A percentile compares a stretch with the other conserved stretches of the same genome.
These are phyloP conservation scores for Abortiporus biennis DNA, from an alignment of 1,284 basidiomycete genomes.

Conservation along the genomic window DNA sequence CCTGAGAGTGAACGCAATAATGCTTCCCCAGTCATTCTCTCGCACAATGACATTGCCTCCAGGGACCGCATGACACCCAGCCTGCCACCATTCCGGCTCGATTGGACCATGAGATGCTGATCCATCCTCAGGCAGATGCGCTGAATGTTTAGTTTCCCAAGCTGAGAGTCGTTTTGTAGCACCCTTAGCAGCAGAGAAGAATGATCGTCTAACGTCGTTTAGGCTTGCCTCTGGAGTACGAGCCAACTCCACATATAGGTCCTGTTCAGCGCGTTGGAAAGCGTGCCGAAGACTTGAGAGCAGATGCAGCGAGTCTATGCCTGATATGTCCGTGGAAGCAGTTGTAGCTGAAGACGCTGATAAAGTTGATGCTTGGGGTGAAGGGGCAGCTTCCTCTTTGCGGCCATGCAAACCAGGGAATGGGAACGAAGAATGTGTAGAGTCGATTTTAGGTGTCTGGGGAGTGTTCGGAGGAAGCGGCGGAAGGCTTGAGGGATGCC, in stretches of 20 bases:
- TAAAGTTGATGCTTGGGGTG: not conserved
- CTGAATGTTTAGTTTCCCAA: slow-evolving; percentile 59
- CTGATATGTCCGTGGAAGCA: slow-evolving; percentile 11
- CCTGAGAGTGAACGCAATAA: slow-evolving; percentile 71
- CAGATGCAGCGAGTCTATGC: slow-evolving; percentile 30
- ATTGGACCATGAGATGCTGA: slow-evolving; percentile 26
- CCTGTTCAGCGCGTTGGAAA: slow-evolving; percentile 54
- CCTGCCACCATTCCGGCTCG: slow-evolving; percentile 62
- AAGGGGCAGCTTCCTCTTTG: slow-evolving; percentile 1
- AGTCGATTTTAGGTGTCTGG: slow-evolving; percentile 6
- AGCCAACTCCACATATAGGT: slow-evolving; percentile 47
- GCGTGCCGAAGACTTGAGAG: slow-evolving; percentile 46
- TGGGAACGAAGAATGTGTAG: slow-evolving; percentile 8
- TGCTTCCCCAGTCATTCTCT: slow-evolving; percentile 70
- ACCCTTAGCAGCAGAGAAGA: slow-evolving; percentile 43
- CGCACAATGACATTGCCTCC: slow-evolving; percentile 61
- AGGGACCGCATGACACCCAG: slow-evolving; percentile 56
- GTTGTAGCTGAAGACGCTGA: slow-evolving; percentile 3
- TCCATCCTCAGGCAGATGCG: slow-evolving; percentile 15
- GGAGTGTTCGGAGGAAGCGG: slow-evolving; percentile 18
- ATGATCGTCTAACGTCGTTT: slow-evolving; percentile 59
- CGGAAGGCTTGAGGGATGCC: slow-evolving; percentile 9
- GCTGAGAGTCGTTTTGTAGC: slow-evolving; percentile 45
- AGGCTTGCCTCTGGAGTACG: slow-evolving; percentile 38
- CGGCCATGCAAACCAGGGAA: slow-evolving; percentile 10